A percentile compares a stretch with the other conserved stretches of the same genome.
phyloP scores from a whole-genome alignment of 2,329 filamentous ascomycete genomes.

The Phaeoacremonium minimum region DNA sequence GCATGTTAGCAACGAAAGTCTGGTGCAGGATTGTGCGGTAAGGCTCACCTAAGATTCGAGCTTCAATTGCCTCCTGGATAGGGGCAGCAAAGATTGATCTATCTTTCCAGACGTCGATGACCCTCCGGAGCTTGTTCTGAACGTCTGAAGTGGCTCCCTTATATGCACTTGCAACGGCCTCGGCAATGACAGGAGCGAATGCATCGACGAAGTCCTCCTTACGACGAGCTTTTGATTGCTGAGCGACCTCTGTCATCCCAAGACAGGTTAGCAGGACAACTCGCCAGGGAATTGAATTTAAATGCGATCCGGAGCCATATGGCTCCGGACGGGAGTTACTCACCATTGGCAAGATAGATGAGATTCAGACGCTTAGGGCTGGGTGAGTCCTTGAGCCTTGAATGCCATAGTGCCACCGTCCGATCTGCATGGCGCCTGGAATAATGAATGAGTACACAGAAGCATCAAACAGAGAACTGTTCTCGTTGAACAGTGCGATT shows the following conservation, averaged over 20 bases:
- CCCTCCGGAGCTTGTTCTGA: constrained; percentile 80
- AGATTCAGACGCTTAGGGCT: constrained; percentile 84
- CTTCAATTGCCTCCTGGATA: constrained; percentile 78
- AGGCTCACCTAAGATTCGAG: constrained; percentile 67
- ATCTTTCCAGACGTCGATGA: constrained; percentile 92
- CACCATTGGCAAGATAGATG: constrained; percentile 93
- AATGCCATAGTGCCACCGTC: constrained; percentile 88
- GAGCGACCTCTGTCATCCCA: constrained; percentile 79
- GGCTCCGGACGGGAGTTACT: constrained; percentile 23
- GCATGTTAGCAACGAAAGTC: constrained; percentile 12
- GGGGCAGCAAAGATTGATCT: constrained; percentile 76
- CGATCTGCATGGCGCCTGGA: constrained; percentile 83
- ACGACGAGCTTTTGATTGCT: constrained; percentile 88
- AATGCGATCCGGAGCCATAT: too few relatives aligned
- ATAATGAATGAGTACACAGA: not conserved
- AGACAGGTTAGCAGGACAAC: too few relatives aligned
- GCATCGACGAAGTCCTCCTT: constrained; percentile 91
- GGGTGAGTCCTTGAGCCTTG: constrained; percentile 81
- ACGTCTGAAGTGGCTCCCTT: constrained; percentile 83
- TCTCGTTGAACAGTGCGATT: too few relatives aligned
- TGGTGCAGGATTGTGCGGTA: too few relatives aligned
- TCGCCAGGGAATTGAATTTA: too few relatives aligned
- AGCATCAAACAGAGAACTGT: constrained; percentile 12
- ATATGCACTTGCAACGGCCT: constrained; percentile 87
- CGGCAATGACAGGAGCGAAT: constrained; percentile 86